These are phyloP conservation scores for Silene vulgaris DNA, from an alignment of 179 eudicot species.

Conservation along the genomic window DNA sequence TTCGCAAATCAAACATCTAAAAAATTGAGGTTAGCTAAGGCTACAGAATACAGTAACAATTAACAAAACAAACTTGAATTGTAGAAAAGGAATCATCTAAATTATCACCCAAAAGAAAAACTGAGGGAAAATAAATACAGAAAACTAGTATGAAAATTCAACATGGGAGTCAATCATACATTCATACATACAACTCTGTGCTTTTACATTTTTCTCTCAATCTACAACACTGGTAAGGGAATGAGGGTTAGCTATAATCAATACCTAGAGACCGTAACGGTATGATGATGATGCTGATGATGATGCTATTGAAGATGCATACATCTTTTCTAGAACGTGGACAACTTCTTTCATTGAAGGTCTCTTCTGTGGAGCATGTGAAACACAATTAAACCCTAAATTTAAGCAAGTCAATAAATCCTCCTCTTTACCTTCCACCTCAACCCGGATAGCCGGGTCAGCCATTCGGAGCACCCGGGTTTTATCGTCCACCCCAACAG, in stretches of 20 bases:
- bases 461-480: constrained; percentile 63
- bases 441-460: constrained; percentile 74
- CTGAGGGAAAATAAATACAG: neutral
- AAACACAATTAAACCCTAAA: constrained; percentile 67
- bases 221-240: constrained; percentile 24
- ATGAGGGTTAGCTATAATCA: constrained; percentile 19
- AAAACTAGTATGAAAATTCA: neutral
- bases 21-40: too few relatives aligned
- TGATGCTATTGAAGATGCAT: constrained; percentile 33
- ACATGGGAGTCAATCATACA: constrained; percentile 26
- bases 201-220: constrained; percentile 12
- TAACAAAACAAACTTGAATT: neutral
- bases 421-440: constrained; percentile 82
- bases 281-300: constrained; percentile 19
- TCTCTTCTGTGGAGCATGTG: constrained; percentile 72
- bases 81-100: neutral
- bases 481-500: constrained; percentile 46
- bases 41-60: neutral
- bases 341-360: constrained; percentile 90
- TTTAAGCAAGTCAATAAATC: constrained; percentile 50
- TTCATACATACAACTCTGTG: constrained; percentile 19
- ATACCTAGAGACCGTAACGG: constrained; percentile 32
- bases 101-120: neutral
- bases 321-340: constrained; percentile 71
- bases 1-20: too few relatives aligned